These are phyloP conservation scores for Aspergillaceae sp. DNA, from an alignment of 2,329 filamentous ascomycete species.

Conservation along the genomic window DNA sequence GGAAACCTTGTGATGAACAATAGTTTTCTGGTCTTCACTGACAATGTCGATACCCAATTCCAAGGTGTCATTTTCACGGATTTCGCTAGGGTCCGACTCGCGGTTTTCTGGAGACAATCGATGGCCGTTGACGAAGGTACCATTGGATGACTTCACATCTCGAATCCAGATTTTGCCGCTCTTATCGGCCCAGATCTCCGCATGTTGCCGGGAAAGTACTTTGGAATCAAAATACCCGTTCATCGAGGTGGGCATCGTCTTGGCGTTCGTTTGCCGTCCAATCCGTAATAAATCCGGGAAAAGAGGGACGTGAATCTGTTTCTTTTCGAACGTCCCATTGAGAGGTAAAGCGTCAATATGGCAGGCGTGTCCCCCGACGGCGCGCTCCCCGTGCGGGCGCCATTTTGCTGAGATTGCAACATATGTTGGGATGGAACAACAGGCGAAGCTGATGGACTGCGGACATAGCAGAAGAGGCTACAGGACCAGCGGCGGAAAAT, in stretches of 20 bases:
- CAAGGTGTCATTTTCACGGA: slow-evolving; percentile 82
- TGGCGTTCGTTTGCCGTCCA: slow-evolving; percentile 92
- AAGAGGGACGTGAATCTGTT: slow-evolving; percentile 89
- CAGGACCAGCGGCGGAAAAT: slow-evolving; percentile 45
- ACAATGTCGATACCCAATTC: slow-evolving; percentile 98
- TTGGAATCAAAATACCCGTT: slow-evolving; percentile 99
- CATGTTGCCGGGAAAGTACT: slow-evolving; percentile 89
- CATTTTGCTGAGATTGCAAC: slow-evolving; percentile 56
- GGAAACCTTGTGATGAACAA: slow-evolving; percentile 96
- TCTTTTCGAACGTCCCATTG: slow-evolving; percentile 94
- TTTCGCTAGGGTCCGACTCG: slow-evolving; percentile 89
- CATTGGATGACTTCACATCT: slow-evolving; percentile 97
- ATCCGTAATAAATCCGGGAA: slow-evolving; percentile 91
- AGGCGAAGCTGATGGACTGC: slow-evolving; percentile 53
- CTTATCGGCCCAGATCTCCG: slow-evolving; percentile 85
- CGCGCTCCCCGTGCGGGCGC: slow-evolving; percentile 37
- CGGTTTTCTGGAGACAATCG: slow-evolving; percentile 87
- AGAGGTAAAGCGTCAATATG: slow-evolving; percentile 80
- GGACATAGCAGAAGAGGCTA: slow-evolving; percentile 54
- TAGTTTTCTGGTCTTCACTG: slow-evolving; percentile 95
- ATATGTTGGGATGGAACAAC: slow-evolving; percentile 62
- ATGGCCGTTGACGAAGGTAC: slow-evolving; percentile 92
- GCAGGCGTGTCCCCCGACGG: slow-evolving; percentile 55
- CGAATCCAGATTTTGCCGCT: slow-evolving; percentile 87
- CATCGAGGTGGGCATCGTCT: slow-evolving; percentile 78